These are phyloP conservation scores for Marchantia paleacea DNA, from an alignment of 225 moss, liverwort and hornwort species.

Conservation along the genomic window DNA sequence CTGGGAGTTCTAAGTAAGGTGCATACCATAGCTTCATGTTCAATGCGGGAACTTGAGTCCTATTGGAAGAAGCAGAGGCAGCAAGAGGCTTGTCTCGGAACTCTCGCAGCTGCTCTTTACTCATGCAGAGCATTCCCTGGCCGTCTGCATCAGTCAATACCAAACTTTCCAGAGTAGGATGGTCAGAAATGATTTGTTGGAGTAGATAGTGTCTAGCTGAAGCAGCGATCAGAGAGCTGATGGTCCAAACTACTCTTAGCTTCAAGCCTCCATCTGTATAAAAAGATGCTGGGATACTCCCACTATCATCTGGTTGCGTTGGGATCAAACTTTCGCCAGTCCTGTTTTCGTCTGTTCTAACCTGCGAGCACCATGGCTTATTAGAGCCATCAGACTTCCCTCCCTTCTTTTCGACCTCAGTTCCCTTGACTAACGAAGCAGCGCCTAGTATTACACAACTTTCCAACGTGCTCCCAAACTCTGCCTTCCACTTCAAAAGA, in stretches of 20 bases:
- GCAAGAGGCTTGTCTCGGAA: slow-evolving; percentile 76
- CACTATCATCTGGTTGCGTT: slow-evolving; percentile 63
- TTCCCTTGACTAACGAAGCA: slow-evolving; percentile 59
- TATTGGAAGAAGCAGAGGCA: slow-evolving; percentile 64
- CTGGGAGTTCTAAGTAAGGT: slow-evolving; percentile 68
- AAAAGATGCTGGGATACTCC: slow-evolving; percentile 74
- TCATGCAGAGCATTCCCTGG: slow-evolving; percentile 85
- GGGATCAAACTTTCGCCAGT: slow-evolving; percentile 33
- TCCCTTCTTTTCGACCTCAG: slow-evolving; percentile 54
- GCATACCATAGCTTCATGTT: slow-evolving; percentile 93
- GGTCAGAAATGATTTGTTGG: slow-evolving; percentile 79
- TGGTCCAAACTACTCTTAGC: slow-evolving; percentile 88
- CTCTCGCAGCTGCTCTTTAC: slow-evolving; percentile 65
- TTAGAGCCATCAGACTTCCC: slow-evolving; percentile 38
- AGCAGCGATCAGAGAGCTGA: slow-evolving; percentile 77
- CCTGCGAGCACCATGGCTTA: slow-evolving; percentile 51
- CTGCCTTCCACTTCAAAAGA: slow-evolving; percentile 78
- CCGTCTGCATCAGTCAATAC: slow-evolving; percentile 83
- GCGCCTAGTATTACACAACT: slow-evolving; percentile 85
- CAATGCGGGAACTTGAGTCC: slow-evolving; percentile 79
- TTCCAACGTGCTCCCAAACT: slow-evolving; percentile 80
- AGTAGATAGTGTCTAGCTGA: slow-evolving; percentile 84
- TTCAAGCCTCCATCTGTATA: slow-evolving; percentile 78
- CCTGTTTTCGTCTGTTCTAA: slow-evolving; percentile 42
- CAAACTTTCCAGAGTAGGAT: slow-evolving; percentile 74